phyloP scores from a whole-genome alignment of 495 filamentous ascomycete species.

The Hypoxylon lienhwacheense region DNA sequence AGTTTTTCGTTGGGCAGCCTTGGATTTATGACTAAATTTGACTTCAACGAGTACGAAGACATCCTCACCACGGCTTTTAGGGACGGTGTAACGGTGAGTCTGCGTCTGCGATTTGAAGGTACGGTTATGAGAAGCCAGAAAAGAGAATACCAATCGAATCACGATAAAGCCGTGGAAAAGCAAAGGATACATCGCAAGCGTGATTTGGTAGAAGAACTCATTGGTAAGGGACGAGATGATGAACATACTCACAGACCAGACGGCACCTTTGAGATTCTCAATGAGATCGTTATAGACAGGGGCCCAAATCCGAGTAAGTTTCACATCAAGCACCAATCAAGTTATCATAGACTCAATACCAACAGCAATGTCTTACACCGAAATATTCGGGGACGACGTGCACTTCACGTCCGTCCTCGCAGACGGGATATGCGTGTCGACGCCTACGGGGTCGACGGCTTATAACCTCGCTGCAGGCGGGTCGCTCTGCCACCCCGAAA shows the following conservation, averaged over 20 bases:
- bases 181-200: slow-evolving; percentile 39
- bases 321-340: neutral
- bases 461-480: slow-evolving; percentile 98
- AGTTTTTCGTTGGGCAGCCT: slow-evolving; percentile 90
- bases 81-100: slow-evolving; percentile 84
- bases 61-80: slow-evolving; percentile 72
- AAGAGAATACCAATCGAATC: slow-evolving; percentile 31
- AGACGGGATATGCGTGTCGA: slow-evolving; percentile 88
- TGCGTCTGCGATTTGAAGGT: slow-evolving; percentile 87
- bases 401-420: slow-evolving; percentile 87
- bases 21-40: slow-evolving; percentile 95
- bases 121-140: slow-evolving; percentile 86
- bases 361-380: slow-evolving; percentile 79
- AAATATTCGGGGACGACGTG: slow-evolving; percentile 93
- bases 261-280: slow-evolving; percentile 82
- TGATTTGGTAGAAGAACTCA: slow-evolving; percentile 86
- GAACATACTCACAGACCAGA: slow-evolving; percentile 80
- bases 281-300: slow-evolving; percentile 87
- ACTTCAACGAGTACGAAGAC: slow-evolving; percentile 72
- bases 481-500: slow-evolving; percentile 93
- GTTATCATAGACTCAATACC: slow-evolving; percentile 3
- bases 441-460: slow-evolving; percentile 90
- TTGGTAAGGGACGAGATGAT: slow-evolving; percentile 80
- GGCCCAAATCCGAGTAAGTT: slow-evolving; percentile 82
- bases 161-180: slow-evolving; percentile 37